Conservation (phyloP, 768 basidiomycete genomes). For the Boletus bicolor region DNA sequence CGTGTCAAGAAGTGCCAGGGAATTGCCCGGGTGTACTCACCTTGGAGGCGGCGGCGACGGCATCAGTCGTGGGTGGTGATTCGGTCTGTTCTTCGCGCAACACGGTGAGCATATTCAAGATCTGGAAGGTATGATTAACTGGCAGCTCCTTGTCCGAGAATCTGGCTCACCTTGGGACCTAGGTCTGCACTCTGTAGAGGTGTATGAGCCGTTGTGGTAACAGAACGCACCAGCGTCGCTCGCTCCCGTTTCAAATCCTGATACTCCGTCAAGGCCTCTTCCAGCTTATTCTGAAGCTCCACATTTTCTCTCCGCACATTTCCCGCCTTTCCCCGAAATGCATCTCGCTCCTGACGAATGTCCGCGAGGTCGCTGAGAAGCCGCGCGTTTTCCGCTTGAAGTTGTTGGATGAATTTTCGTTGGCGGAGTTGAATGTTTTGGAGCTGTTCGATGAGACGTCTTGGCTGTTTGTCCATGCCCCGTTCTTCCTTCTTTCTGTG, state of each 20-base stretch:
- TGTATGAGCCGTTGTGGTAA: not conserved
- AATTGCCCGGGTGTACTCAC: not conserved
- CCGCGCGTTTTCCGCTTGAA: conserved; percentile 26
- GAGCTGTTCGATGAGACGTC: conserved; percentile 24
- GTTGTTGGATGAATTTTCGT: conserved; percentile 24
- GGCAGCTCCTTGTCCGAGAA: not conserved
- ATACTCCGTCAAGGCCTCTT: conserved; percentile 16
- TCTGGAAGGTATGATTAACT: not conserved
- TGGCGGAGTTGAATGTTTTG: conserved; percentile 24
- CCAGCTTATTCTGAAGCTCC: conserved; percentile 21
- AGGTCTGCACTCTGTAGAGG: not conserved
- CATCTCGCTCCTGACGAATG: conserved; percentile 28
- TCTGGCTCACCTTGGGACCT: conserved; percentile 10
- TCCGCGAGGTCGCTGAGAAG: conserved; percentile 25
- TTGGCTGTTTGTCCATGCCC: conserved; percentile 6
- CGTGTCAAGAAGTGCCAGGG: too few relatives aligned
- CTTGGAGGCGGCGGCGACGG: not conserved
- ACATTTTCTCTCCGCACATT: conserved; percentile 20
- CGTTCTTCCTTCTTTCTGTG: not conserved
- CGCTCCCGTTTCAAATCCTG: conserved; percentile 26
- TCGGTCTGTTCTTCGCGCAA: conserved; percentile 4
- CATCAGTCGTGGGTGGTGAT: not conserved
- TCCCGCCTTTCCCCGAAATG: conserved; percentile 21
- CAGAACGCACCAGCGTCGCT: conserved; percentile 12
- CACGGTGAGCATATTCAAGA: not conserved